A percentile compares a stretch with the other conserved stretches of the same genome.
Evolutionary conservation across 2,329 filamentous ascomycete species (phyloP).

Genomic region (Diaporthe velutina): DNA sequence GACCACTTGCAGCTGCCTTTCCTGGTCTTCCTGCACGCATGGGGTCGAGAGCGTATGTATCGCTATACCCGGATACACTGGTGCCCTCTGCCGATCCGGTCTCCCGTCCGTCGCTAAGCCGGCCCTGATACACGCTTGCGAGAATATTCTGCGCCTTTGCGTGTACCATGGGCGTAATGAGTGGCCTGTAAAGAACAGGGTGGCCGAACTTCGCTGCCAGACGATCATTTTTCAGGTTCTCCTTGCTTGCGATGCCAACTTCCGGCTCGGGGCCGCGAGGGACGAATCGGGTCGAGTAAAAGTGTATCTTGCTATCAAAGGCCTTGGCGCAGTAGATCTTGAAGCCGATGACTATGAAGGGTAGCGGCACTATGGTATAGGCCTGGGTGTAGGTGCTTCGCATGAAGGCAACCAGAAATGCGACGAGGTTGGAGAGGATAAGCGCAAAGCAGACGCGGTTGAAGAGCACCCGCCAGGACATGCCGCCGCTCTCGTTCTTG

Average conservation of each 20-base stretch:
- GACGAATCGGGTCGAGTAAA: slow-evolving; percentile 78
- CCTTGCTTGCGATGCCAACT: slow-evolving; percentile 60
- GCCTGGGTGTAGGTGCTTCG: slow-evolving; percentile 74
- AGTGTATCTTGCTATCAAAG: slow-evolving; percentile 86
- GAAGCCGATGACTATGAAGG: slow-evolving; percentile 83
- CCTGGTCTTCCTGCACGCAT: slow-evolving; percentile 77
- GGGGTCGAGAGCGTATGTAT: slow-evolving; percentile 83
- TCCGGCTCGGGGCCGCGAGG: slow-evolving; percentile 56
- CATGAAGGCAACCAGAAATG: slow-evolving; percentile 81
- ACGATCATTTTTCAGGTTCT: slow-evolving; percentile 73
- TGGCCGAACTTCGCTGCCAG: slow-evolving; percentile 87
- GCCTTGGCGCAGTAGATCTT: slow-evolving; percentile 83
- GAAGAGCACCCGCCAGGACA: slow-evolving; percentile 91
- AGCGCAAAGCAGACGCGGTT: slow-evolving; percentile 91
- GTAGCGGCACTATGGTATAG: slow-evolving; percentile 78
- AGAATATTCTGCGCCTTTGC: slow-evolving; percentile 90
- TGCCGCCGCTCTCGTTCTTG: slow-evolving; percentile 94
- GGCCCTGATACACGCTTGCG: slow-evolving; percentile 86
- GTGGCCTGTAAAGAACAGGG: slow-evolving; percentile 87
- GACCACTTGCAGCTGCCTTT: slow-evolving; percentile 46
- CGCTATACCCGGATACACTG: slow-evolving; percentile 81
- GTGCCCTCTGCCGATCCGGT: slow-evolving; percentile 67
- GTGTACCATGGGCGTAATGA: slow-evolving; percentile 96
- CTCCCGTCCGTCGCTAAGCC: slow-evolving; percentile 76
- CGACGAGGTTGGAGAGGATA: slow-evolving; percentile 82